phyloP scores from a whole-genome alignment of 2,329 filamentous ascomycete genomes.

The Colletotrichum incanum region DNA sequence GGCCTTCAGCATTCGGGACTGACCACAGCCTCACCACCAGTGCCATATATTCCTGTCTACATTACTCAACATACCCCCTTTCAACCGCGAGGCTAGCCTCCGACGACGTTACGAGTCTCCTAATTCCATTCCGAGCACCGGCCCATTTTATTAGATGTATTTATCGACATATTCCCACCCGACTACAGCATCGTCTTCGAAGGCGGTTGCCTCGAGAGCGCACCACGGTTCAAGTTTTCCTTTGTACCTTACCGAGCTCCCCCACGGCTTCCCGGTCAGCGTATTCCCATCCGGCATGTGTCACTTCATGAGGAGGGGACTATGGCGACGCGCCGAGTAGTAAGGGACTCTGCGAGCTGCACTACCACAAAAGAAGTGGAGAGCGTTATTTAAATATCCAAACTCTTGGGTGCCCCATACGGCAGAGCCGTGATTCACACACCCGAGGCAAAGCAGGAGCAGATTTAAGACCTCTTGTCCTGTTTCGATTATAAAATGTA shows the following conservation, averaged over 20 bases:
- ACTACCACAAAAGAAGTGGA: background rate
- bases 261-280: conserved; percentile 18
- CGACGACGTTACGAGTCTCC: conserved; percentile 47
- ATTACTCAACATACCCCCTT: conserved; percentile 28
- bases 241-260: conserved; percentile 28
- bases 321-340: conserved; percentile 14
- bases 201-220: conserved; percentile 35
- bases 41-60: conserved; percentile 31
- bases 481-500: conserved; percentile 38
- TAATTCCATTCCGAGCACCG: conserved; percentile 40
- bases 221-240: conserved; percentile 26
- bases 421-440: conserved; percentile 31
- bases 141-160: conserved; percentile 41
- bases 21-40: background rate
- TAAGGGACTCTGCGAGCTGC: conserved; percentile 7
- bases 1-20: background rate
- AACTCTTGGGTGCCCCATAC: background rate
- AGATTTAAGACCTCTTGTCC: background rate
- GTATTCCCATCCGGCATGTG: conserved; percentile 14
- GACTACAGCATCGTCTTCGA: conserved; percentile 11
- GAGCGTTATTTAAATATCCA: conserved; percentile 24
- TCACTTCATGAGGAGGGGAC: conserved; percentile 11
- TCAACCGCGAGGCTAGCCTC: conserved; percentile 37
- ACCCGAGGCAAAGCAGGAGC: background rate
- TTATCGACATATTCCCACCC: conserved; percentile 39